Base-by-base conservation (phyloP, 495 filamentous ascomycete species). In the Penicillium ochrochloron region DNA sequence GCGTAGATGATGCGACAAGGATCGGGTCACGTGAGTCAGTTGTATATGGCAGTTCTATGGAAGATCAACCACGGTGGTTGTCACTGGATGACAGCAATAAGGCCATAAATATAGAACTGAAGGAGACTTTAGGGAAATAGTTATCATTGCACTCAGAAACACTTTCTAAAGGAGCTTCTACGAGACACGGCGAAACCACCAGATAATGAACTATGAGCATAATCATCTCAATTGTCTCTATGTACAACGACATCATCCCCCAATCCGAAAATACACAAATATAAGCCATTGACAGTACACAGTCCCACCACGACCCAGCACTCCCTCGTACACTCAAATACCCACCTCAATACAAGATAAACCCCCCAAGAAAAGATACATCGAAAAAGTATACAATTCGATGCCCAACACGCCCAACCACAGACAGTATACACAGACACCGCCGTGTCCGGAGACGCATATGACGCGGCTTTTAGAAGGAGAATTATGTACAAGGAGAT, bases 401-500 rank as follows among this genome's bases (percentile, higher is more conserved):
- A 29, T 29, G 48, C n/a, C 7, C 42, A n/a, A 31, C 25, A 48
- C 44, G 19, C 12, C 48, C 48, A 29, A 14, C 6, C 25, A 52
- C 15, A n/a, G 25, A 52, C 48, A 52, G 48, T 51, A 27, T 17
- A 52, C 19, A 25, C 19, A 25, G 9, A 11, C 21, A 52, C 25
- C 61, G 60, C 57, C 70, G 67, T 56, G 59, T 25, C 39, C 58
- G 53, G 57, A 35, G 61, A 65, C 15, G 44, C 62, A 37, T 58
- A 44, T 61, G 33, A 27, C 59, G 42, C 15, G 25, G 25, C 14
- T 21, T 48, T 52, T 58, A 42, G 63, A 61, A 46, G 64, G 67
- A 27, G 39, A 64, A 69, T 62, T 75, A 76, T 75, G 64, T 75
- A 75, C 69, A 72, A 68, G 39, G 64, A 69, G 61, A 70, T 67